These are phyloP conservation scores for Neofusicoccum laricinum DNA, from an alignment of 2,329 filamentous ascomycete species.

Conservation along the genomic window DNA sequence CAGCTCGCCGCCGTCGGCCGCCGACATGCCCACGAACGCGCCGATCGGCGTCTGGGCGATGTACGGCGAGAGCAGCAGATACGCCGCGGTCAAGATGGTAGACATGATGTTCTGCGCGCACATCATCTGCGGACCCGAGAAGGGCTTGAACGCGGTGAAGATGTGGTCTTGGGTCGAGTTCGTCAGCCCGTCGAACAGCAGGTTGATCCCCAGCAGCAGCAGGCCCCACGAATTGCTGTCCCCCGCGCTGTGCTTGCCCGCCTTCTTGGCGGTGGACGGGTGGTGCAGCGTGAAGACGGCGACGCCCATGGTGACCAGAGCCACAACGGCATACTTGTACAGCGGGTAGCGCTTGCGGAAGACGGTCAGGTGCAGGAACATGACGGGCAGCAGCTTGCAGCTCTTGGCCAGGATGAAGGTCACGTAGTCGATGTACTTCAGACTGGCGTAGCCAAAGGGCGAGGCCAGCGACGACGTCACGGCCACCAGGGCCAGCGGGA, in stretches of 20 bases:
- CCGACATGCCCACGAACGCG: constrained; percentile 40
- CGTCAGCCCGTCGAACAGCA: constrained; percentile 92
- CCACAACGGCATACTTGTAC: constrained; percentile 94
- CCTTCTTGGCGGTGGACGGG: constrained; percentile 42
- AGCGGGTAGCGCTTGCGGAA: constrained; percentile 87
- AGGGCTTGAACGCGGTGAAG: constrained; percentile 72
- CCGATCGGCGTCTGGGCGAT: constrained; percentile 61
- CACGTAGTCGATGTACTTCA: constrained; percentile 95
- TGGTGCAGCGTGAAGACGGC: constrained; percentile 91
- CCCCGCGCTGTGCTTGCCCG: constrained; percentile 43
- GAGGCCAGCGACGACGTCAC: constrained; percentile 84
- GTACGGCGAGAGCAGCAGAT: constrained; percentile 76
- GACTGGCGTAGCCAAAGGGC: constrained; percentile 91
- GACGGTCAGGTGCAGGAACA: constrained; percentile 91
- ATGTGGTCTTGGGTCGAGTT: constrained; percentile 97
- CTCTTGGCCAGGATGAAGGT: constrained; percentile 96
- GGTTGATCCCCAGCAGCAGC: constrained; percentile 78
- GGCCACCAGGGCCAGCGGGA: constrained; percentile 79
- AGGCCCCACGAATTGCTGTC: constrained; percentile 72
- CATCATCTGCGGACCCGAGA: constrained; percentile 98
- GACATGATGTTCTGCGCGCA: constrained; percentile 91
- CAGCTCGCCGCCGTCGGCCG: constrained; percentile 65
- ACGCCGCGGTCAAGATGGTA: constrained; percentile 71
- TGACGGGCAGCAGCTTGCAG: constrained; percentile 98
- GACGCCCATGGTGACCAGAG: constrained; percentile 86